Evolutionary conservation across 1,284 basidiomycete genomes (phyloP), one percentile per base, ranked within the genome.

Genomic region (Inonotus obliquus): DNA sequence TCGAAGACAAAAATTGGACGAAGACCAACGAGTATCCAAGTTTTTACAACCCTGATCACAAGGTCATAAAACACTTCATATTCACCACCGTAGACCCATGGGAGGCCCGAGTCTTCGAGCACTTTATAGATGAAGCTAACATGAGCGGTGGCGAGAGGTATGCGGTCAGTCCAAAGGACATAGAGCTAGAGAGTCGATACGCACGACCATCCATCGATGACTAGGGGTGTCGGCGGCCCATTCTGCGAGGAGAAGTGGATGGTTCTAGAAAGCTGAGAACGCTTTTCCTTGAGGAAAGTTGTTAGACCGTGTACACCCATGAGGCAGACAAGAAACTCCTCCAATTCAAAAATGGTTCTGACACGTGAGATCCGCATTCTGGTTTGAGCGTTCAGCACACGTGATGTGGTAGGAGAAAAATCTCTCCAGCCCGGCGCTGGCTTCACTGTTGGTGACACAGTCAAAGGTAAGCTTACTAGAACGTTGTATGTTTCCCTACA

Each of bases 131-230:
- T 89, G 73, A 96, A 87, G 32, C 92, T 95, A 68, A 62, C 1
- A 29, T 17, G 51, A 63, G 59, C 32, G 56, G 52, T 45, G 56
- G 35, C 44, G 55, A 59, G 57, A 41, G n/a, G 32, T 39, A 32
- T 48, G 27, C 41, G 55, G 41, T 56, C 61, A 65, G 59, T 57
- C 65, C 65, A 47, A 21, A 37, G n/a, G 61, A 52, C 23, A 37
- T 47, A n/a, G 37, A 13, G 62, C 21, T n/a, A 25, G 38, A 19
- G 49, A 64, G 45, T 59, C 58, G 52, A 32, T 53, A 84, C 92
- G 85, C 72, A 94, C 92, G 92, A 92, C 91, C 89, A 93, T 48
- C 85, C 91, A 75, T 96, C 93, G 44, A 95, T 82, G 1, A 95
- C 85, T 63, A 94, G 77, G 10, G 56, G 63, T 44, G 66, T 64